phyloP scores from a whole-genome alignment of 176 grass and related monocot species.

The Oropetium thomaeum region DNA sequence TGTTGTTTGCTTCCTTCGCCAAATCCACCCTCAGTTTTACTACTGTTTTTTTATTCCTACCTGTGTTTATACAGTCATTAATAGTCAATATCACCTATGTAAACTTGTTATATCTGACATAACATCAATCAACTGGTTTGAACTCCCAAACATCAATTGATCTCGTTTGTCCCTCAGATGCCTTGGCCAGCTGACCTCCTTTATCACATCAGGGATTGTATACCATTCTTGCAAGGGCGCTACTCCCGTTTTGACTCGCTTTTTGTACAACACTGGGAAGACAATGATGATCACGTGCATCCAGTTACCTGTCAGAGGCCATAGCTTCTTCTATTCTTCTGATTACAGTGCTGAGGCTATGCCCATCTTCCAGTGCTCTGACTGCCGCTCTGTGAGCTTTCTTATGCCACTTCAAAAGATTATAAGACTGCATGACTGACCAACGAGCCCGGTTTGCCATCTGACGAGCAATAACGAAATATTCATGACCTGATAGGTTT shows the following conservation, averaged over 20 bases:
- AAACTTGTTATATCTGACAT: neutral
- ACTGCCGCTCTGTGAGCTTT: constrained; percentile 76
- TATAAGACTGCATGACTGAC: constrained; percentile 97
- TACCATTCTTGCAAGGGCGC: neutral
- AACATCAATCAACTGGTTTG: neutral
- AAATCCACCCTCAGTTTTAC: neutral
- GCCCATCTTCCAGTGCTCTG: constrained; percentile 64
- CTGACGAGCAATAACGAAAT: constrained; percentile 48
- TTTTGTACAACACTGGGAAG: neutral
- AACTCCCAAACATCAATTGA: neutral
- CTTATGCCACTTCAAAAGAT: constrained; percentile 94
- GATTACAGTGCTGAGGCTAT: constrained; percentile 70
- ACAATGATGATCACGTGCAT: neutral
- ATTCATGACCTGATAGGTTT: neutral
- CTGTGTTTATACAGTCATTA: neutral
- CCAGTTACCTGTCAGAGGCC: constrained; percentile 34
- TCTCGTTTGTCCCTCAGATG: neutral
- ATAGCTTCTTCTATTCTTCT: constrained; percentile 94
- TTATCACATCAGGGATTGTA: neutral
- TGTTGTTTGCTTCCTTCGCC: neutral
- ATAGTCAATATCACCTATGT: neutral
- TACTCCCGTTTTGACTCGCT: neutral
- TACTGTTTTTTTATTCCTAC: neutral
- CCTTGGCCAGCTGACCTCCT: neutral
- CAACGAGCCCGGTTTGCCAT: constrained; percentile 93